phyloP scores from a whole-genome alignment of 768 basidiomycete species.

The Pholiota conissans region DNA sequence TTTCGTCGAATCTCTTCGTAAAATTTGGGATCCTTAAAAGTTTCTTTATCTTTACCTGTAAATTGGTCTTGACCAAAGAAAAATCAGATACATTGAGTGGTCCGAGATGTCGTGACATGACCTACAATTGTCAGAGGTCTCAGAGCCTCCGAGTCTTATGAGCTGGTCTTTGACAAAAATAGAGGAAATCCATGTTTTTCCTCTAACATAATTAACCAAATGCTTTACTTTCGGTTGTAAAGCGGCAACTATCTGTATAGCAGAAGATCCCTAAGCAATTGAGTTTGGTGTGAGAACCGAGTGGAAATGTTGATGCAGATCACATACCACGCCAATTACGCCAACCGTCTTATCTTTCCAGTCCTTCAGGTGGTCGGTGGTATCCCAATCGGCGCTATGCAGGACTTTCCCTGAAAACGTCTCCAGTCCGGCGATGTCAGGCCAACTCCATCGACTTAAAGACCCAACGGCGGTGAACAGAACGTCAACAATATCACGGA shows the following conservation, averaged over 20 bases:
- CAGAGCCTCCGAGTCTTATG: constrained; percentile 33
- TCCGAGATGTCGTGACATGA: neutral
- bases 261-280: constrained; percentile 53
- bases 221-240: constrained; percentile 52
- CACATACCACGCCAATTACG: constrained; percentile 61
- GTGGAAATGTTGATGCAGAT: neutral
- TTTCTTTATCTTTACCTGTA: constrained; percentile 49
- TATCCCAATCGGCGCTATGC: constrained; percentile 66
- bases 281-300: neutral
- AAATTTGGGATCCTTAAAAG: constrained; percentile 46
- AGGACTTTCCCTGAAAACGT: constrained; percentile 56
- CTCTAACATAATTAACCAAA: constrained; percentile 56
- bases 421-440: constrained; percentile 58
- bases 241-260: constrained; percentile 59
- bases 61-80: constrained; percentile 37
- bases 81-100: neutral
- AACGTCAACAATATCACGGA: constrained; percentile 56
- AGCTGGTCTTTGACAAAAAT: constrained; percentile 43
- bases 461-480: constrained; percentile 55
- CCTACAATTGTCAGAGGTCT: constrained; percentile 44
- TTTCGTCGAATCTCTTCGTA: constrained; percentile 49
- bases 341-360: constrained; percentile 57
- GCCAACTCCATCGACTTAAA: constrained; percentile 66
- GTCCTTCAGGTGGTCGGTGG: constrained; percentile 32
- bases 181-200: constrained; percentile 57